Conservation (phyloP, 768 basidiomycete genomes). For the Mycena kentingensis region DNA sequence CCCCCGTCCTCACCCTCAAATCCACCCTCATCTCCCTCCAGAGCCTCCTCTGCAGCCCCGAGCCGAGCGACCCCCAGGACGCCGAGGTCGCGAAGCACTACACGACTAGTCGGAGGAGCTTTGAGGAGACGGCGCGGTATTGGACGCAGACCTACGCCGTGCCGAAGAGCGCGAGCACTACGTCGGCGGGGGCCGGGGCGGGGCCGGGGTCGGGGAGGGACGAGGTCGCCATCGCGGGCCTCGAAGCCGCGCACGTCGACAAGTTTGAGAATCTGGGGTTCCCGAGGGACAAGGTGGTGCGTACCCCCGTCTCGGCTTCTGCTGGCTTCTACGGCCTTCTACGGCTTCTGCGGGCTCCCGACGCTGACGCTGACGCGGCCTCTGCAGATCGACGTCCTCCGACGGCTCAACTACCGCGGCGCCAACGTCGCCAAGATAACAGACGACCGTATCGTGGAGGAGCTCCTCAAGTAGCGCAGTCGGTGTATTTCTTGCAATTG, state of each 20-base stretch:
- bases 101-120: conserved; percentile 81
- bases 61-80: conserved; percentile 96
- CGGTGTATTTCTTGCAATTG: neutral
- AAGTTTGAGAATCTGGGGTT: conserved; percentile 86
- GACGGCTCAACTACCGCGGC: conserved; percentile 85
- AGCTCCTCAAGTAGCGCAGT: conserved; percentile 62
- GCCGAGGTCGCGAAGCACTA: conserved; percentile 98
- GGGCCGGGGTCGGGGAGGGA: conserved; percentile 46
- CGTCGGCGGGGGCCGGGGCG: conserved; percentile 45
- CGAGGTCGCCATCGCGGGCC: conserved; percentile 76
- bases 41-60: conserved; percentile 88
- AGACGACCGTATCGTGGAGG: conserved; percentile 85
- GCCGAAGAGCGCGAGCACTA: conserved; percentile 49
- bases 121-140: conserved; percentile 90
- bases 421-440: conserved; percentile 76
- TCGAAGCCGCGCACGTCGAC: conserved; percentile 81
- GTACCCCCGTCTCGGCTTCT: conserved; percentile 34
- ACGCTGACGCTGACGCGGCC: neutral
- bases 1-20: conserved; percentile 92
- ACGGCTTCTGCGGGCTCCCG: conserved; percentile 5
- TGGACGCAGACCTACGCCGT: conserved; percentile 95
- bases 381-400: conserved; percentile 80
- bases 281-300: conserved; percentile 78
- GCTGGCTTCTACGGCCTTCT: neutral
- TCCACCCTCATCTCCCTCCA: conserved; percentile 95